A percentile compares a stretch with the other conserved stretches of the same genome.
phyloP scores from a whole-genome alignment of 331 rosid species.

The Acacia concinna region DNA sequence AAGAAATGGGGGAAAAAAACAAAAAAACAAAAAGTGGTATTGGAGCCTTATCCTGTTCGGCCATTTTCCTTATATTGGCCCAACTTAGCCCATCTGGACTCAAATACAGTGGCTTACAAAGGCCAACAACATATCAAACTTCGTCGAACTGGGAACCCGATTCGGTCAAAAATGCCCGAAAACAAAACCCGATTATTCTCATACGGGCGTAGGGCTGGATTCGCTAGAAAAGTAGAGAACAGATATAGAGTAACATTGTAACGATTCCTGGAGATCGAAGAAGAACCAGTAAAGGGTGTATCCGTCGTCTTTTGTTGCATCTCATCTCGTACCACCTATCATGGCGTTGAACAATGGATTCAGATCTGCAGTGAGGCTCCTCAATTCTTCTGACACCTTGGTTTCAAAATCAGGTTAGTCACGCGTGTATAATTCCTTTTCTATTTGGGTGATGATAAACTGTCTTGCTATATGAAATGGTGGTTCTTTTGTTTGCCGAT shows the following conservation, averaged over 20 bases:
- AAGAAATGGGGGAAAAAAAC: no score
- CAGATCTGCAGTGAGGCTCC: slow-evolving; percentile 41
- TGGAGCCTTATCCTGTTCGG: no score
- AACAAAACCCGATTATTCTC: neutral
- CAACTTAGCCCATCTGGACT: no score
- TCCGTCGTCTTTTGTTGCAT: neutral
- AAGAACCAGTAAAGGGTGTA: neutral
- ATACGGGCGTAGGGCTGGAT: neutral
- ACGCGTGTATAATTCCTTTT: neutral
- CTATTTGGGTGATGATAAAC: neutral
- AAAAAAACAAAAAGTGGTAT: no score
- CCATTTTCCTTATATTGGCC: neutral
- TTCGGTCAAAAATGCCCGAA: neutral
- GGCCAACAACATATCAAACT: no score
- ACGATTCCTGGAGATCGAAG: neutral
- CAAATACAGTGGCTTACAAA: no score
- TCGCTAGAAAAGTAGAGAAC: neutral
- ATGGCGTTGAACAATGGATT: slow-evolving; percentile 44
- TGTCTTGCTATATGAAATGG: neutral
- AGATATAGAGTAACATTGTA: neutral
- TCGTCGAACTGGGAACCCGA: no score
- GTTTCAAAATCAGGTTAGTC: slow-evolving; percentile 42
- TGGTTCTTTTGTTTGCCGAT: neutral
- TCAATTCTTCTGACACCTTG: slow-evolving; percentile 38
- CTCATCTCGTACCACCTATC: neutral